Evolutionary conservation across 352 stramenopile species (phyloP), one percentile per base, ranked within the genome.

Genomic region (Pythium sp.): DNA sequence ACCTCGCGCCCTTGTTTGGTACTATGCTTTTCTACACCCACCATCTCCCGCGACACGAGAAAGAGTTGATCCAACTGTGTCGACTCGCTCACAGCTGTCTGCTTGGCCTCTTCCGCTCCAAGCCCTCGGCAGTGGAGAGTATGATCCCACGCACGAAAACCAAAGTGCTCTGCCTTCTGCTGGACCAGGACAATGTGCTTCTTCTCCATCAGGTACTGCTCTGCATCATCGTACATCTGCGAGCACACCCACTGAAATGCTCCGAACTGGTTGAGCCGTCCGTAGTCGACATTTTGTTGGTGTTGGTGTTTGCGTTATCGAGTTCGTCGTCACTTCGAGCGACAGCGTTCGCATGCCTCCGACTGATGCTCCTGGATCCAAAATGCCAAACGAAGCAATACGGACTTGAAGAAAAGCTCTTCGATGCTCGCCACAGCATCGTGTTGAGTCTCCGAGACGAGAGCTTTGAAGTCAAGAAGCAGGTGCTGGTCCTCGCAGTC

Each of bases 51-150:
- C 49, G 54, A 7, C 58, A 43, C 0, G 59, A 67, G 2, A 71
- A 64, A 30, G 66, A 67, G n/a, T 24, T 71, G 51, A 57, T 64
- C 5, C 66, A 71, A 55, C 51, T 71, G 26, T 71, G 66, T 26
- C 61, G 58, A 36, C 66, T 71, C n/a, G 66, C 66, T 1, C 59
- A 71, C 43, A 54, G 51, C 18, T 71, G 66, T 41, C 66, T 71
- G 5, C 14, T 43, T 3, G 59, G 49, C 22, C 58, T 67, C 15
- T 30, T 22, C 34, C 61, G 38, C 15, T 66, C 59, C n/a, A 67
- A 53, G 22, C 59, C 59, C 7, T 38, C 32, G 2, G 3, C 38
- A 2, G 38, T 71, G 3, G 66, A 64, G 46, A 46, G 18, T n/a
- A 64, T 67, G 66, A 71, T 71, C 34, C 38, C 54, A 22, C 61